Evolutionary conservation across 495 filamentous ascomycete species (phyloP), one percentile per base, ranked within the genome.

Genomic region (Penicillium psychrofluorescens): DNA sequence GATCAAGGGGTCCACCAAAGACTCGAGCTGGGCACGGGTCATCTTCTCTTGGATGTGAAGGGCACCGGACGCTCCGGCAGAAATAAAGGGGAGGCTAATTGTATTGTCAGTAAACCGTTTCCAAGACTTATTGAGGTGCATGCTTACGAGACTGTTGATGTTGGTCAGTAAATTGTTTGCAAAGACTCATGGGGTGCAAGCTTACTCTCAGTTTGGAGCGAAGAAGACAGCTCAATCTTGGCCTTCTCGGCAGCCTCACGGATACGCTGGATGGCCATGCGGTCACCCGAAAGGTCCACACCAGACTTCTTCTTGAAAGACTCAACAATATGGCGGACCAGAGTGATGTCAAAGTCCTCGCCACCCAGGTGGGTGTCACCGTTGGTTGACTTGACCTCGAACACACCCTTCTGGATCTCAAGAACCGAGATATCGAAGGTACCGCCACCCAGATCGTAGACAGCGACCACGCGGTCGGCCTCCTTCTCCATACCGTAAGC

Each of bases 201-300:
- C 22, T 92, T 95, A 74, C 97, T 96, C 67, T 98, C 92, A 45
- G 92, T 98, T 72, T 96, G 91, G 54, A 92, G 80, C 42, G 89
- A 86, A 14, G 90, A 96, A 3, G 92, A 97, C 50, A 98, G 79
- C 74, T 98, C 92, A 61, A 97, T 98, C 87, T 98, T 98, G 62
- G 92, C 92, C 83, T 98, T 98, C 81, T 98, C 92, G 49, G 94
- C 92, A 50, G 92, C 92, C 75, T 98, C 92, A 72, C 92, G 92
- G 66, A 98, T 96, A 74, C 92, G 80, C 77, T 98, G 92, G 55
- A 98, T 94, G 45, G 92, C 92, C 92, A 98, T 97, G 60, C 92
- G 90, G 78, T 98, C 92, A 52, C 70, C 71, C 31, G 86, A 85
- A 40, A 98, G 80, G 67, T 98, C 94, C 47, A 97, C 87, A 41